Base-by-base conservation (phyloP, 2,329 filamentous ascomycete species). In the Botryotinia globosa region DNA sequence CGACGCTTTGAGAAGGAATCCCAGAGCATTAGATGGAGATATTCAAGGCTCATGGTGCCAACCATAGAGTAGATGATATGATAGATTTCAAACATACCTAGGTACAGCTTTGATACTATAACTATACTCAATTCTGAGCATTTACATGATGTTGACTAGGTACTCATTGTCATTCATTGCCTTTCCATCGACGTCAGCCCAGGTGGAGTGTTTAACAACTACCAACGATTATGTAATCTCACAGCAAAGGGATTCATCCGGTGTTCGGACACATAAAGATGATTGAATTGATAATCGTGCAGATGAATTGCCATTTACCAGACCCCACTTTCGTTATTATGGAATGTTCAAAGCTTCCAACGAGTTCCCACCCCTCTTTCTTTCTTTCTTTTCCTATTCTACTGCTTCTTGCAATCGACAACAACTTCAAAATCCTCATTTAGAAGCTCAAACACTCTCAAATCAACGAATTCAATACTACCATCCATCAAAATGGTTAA, bases 401-500 rank as follows among this genome's bases (percentile, higher is more conserved):
- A 42, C 42, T 39, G 32, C 48, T 66, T 71, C 69, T 67, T 68
- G 22, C 18, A 51, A 69, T 45, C 69, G 16, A 67, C 65, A 56
- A 62, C 54, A 34, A 58, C 66, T 34, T 69, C 45, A 48, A 62
- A 69, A 44, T 39, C 62, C 66, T 45, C 18, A 18, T 34, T 39
- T 18, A 39, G 16, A 29, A 29, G 34, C 29, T 44, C 64, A 9
- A 59, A 44, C 29, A 72, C 67, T 45, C 68, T 8, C 65, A 18
- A 32, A 72, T 69, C 39, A 68, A 59, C 39, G 32, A 70, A 78
- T 78, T 74, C 72, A 18, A 67, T 72, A 76, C 79, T 14, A 78
- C 73, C 81, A 80, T 79, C 85, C 86, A 85, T 86, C 92, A 97
- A 90, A 90, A 98, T 98, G 94, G 94, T 98, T 88, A 98, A 97